These are phyloP conservation scores for Sporobolus alterniflorus DNA, from an alignment of 202 grass and related monocot genomes.

Conservation along the genomic window DNA sequence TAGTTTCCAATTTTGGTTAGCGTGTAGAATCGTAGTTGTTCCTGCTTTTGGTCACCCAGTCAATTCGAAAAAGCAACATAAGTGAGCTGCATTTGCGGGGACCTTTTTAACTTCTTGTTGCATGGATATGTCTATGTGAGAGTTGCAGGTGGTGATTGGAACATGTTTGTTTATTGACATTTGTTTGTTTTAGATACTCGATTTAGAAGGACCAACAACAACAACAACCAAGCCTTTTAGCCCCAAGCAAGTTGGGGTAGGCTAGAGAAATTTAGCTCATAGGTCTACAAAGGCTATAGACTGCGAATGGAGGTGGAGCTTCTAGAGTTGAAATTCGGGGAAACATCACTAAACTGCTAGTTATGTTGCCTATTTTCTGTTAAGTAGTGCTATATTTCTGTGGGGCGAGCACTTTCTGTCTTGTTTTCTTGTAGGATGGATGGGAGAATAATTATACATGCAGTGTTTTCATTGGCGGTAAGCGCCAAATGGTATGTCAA, in stretches of 20 bases:
- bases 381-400: constrained; percentile 6
- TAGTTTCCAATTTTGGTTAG: constrained; percentile 13
- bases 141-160: background rate
- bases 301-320: constrained; percentile 12
- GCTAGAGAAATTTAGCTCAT: constrained; percentile 13
- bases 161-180: background rate
- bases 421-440: background rate
- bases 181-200: background rate
- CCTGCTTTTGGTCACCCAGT: background rate
- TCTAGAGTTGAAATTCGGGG: background rate
- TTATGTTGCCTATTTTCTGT: background rate
- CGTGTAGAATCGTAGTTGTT: background rate
- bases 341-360: background rate
- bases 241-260: too few species aligned
- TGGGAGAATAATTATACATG: background rate
- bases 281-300: background rate
- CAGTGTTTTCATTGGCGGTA: background rate
- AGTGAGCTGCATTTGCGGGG: background rate
- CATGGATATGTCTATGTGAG: background rate
- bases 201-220: background rate
- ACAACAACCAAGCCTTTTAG: too few species aligned
- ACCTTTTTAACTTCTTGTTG: background rate
- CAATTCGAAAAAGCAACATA: constrained; percentile 4
- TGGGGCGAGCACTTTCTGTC: background rate
- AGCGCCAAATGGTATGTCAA: background rate